phyloP scores from a whole-genome alignment of 495 filamentous ascomycete species.

The Beverwykella pulmonaria region DNA sequence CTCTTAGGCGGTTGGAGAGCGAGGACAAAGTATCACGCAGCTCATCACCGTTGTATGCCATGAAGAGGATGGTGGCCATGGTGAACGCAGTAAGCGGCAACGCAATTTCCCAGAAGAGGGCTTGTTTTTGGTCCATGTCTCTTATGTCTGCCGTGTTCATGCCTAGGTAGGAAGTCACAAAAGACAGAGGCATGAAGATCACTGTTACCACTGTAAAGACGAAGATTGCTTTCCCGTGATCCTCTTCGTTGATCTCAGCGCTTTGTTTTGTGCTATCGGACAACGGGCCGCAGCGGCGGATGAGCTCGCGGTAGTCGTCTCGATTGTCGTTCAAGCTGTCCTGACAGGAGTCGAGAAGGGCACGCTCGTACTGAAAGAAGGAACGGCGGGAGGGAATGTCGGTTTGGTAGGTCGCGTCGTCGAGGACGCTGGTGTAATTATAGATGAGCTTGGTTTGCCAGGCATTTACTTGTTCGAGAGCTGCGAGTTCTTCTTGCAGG shows the following conservation, averaged over 20 bases:
- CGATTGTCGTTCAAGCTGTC: conserved; percentile 2
- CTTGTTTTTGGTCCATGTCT: conserved; percentile 37
- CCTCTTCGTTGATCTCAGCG: conserved; percentile 35
- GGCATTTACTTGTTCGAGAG: conserved; percentile 16
- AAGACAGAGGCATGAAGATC: conserved; percentile 38
- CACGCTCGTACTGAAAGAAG: conserved; percentile 17
- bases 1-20: conserved; percentile 1
- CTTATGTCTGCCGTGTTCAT: conserved; percentile 42
- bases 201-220: conserved; percentile 40
- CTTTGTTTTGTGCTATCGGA: conserved; percentile 34
- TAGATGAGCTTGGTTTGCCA: conserved; percentile 32
- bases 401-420: conserved; percentile 13
- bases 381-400: conserved; percentile 14
- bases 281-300: conserved; percentile 23
- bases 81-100: conserved; percentile 36
- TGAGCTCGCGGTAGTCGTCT: conserved; percentile 26
- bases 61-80: conserved; percentile 17
- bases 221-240: conserved; percentile 41
- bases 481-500: conserved; percentile 35
- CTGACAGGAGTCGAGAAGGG: conserved; percentile 24
- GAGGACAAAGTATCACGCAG: conserved; percentile 5
- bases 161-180: conserved; percentile 34
- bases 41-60: conserved; percentile 39
- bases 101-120: conserved; percentile 40
- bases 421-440: conserved; percentile 17